Evolutionary conservation across 2,329 filamentous ascomycete genomes (phyloP), one percentile per base, ranked within the genome.

Genomic region (Nigrospora oryzae): DNA sequence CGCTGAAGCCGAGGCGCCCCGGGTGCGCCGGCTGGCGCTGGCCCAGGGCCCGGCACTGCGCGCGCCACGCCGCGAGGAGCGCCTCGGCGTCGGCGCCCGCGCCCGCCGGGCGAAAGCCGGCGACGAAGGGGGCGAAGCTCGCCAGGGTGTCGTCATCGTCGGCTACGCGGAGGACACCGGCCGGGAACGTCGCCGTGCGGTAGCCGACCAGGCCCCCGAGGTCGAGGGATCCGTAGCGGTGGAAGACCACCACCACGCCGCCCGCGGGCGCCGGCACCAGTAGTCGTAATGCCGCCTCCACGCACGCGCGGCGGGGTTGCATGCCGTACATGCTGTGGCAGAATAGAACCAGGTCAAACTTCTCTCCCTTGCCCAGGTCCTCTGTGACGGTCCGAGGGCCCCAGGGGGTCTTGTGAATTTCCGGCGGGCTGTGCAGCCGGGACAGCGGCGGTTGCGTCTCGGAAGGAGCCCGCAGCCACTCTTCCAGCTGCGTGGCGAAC

Each of bases 291-390:
- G 73, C 68, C 15, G 48, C 51, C 54, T 70, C 55, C 49, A 83
- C 69, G 47, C 66, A 68, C 2, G 13, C 55, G n/a, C 49, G 52
- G 50, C 76, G 74, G 3, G 66, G 65, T 0, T 64, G 65, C 71
- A 83, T 74, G 47, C 75, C 76, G 50, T 83, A 81, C 70, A 83
- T 71, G 61, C 79, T 81, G 56, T 83, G 78, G 51, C 77, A 83
- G 59, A 83, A 79, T 5, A 84, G 53, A 15, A 83, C 56, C 36
- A 81, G 12, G 49, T 83, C 70, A 52, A 70, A 83, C 47, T 63
- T 69, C 6, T 43, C 41, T 17, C 17, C n/a, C 11, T 66, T 56
- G 31, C 61, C 51, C 1, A 41, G 31, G 44, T 57, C 49, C 31
- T 36, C 52, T 11, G 44, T 55, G 42, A 45, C 45, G 43, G 39